phyloP scores from a whole-genome alignment of 2,329 filamentous ascomycete species.

The Hypoxylon sp. region DNA sequence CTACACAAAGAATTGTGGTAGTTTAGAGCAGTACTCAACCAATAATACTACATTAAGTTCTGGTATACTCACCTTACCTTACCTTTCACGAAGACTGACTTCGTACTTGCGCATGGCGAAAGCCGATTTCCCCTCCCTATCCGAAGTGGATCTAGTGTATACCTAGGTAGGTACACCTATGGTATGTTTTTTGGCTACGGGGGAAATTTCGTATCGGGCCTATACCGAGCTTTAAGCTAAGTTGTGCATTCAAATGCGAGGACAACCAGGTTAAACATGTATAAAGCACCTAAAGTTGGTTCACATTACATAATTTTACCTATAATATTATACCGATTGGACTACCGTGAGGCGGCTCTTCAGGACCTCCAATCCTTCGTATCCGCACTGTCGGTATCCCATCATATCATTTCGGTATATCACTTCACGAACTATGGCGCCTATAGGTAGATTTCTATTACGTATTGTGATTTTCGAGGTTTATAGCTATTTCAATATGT shows the following conservation, averaged over 20 bases:
- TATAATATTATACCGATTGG: background rate
- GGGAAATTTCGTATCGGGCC: background rate
- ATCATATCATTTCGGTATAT: background rate
- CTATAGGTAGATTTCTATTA: background rate
- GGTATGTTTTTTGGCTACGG: background rate
- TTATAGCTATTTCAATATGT: background rate
- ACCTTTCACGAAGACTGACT: background rate
- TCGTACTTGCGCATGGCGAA: background rate
- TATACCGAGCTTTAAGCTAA: background rate
- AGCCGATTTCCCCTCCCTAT: background rate
- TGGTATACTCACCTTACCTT: too few species aligned
- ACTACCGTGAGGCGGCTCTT: background rate
- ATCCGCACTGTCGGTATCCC: background rate
- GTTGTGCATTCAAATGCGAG: background rate
- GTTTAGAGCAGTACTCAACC: background rate
- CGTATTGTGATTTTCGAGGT: background rate
- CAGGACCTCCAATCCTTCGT: background rate
- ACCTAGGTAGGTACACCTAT: too few species aligned
- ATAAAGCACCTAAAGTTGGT: background rate
- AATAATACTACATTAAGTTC: background rate
- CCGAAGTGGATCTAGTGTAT: background rate
- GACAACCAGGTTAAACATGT: background rate
- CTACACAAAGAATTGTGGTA: too few species aligned
- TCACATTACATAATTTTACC: constrained; percentile 1
- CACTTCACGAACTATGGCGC: background rate